phyloP scores from a whole-genome alignment of 164 flowering plant genomes.

The Dillenia turbinata region DNA sequence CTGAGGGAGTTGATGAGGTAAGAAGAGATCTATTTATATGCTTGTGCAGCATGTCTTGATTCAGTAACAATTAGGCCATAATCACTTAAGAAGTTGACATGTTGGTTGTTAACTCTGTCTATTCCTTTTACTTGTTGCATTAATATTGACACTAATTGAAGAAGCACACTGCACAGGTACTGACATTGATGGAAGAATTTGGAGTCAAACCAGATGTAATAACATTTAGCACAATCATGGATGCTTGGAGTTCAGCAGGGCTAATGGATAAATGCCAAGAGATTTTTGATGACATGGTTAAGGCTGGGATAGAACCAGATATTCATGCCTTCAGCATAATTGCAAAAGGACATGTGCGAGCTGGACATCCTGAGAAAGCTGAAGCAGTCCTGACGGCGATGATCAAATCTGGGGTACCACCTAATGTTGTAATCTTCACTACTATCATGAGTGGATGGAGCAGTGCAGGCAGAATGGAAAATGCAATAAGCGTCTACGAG shows the following conservation, averaged over 20 bases:
- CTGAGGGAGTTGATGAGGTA: constrained; percentile 59
- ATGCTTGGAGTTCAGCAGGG: constrained; percentile 86
- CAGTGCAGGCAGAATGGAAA: constrained; percentile 76
- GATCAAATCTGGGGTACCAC: constrained; percentile 42
- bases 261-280: constrained; percentile 78
- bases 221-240: constrained; percentile 95
- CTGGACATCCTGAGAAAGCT: constrained; percentile 77
- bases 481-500: constrained; percentile 48
- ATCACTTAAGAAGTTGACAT: too few relatives aligned
- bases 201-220: constrained; percentile 92
- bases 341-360: constrained; percentile 89
- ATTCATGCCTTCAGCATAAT: constrained; percentile 81
- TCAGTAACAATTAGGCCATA: too few relatives aligned
- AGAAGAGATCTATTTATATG: constrained; percentile 11
- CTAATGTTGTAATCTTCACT: constrained; percentile 87
- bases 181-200: constrained; percentile 74
- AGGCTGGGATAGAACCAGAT: constrained; percentile 78
- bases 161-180: constrained; percentile 37
- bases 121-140: too few relatives aligned
- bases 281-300: constrained; percentile 71
- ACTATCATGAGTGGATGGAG: constrained; percentile 97
- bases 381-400: constrained; percentile 59
- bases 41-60: too few relatives aligned
- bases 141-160: too few relatives aligned
- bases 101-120: too few relatives aligned